These are phyloP conservation scores for Penstemon newberryi DNA, from an alignment of 257 asterid genomes.

Conservation along the genomic window DNA sequence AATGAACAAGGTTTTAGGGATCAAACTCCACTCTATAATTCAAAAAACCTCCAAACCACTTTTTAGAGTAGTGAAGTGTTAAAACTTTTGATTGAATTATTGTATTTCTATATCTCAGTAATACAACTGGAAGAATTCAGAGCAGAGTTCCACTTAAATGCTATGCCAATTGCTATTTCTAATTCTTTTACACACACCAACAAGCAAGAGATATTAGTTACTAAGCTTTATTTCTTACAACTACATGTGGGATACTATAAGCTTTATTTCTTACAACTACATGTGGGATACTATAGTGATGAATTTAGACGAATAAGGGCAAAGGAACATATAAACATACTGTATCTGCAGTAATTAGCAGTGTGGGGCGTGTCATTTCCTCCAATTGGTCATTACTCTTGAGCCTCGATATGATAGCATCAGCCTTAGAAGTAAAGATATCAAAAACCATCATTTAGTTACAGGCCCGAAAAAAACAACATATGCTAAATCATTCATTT, in stretches of 20 bases:
- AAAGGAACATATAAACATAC: constrained; percentile 44
- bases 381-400: constrained; percentile 34
- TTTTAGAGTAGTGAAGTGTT: neutral
- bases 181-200: neutral
- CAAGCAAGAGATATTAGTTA: too few species aligned
- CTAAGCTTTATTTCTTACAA: too few species aligned
- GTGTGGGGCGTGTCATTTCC: constrained; percentile 44
- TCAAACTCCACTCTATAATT: neutral
- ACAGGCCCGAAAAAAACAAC: neutral
- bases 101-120: neutral
- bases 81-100: neutral
- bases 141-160: neutral
- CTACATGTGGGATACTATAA: neutral
- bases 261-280: too few species aligned
- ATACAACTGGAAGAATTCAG: neutral
- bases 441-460: constrained; percentile 20
- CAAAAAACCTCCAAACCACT: neutral
- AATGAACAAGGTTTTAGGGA: neutral
- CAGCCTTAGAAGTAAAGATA: constrained; percentile 53
- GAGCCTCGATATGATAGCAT: constrained; percentile 64
- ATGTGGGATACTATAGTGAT: neutral
- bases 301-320: neutral
- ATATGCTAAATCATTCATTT: neutral
- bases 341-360: constrained; percentile 87
- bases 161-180: neutral